phyloP scores from a whole-genome alignment of 1,284 basidiomycete species.

The Agroathelia rolfsii region DNA sequence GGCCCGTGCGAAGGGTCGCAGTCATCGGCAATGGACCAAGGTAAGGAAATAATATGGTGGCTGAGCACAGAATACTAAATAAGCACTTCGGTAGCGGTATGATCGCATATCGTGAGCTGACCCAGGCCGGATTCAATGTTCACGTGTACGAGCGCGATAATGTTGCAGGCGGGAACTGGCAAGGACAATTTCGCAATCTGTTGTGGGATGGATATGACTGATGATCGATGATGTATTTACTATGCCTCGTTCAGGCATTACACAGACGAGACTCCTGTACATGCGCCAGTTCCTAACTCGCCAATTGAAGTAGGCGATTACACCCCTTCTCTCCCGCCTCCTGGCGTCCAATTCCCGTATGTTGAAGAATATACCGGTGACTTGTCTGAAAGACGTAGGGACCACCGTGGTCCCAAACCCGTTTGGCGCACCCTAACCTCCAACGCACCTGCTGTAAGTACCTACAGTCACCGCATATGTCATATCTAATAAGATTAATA shows the following conservation, averaged over 20 bases:
- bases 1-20: constrained; percentile 27
- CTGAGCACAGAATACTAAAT: background rate
- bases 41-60: constrained; percentile 18
- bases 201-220: too few relatives aligned
- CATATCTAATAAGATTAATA: constrained; percentile 1
- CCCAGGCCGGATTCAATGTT: constrained; percentile 27
- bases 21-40: constrained; percentile 30
- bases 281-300: constrained; percentile 30
- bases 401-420: constrained; percentile 29
- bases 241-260: too few relatives aligned
- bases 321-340: constrained; percentile 26
- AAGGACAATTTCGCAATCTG: too few relatives aligned
- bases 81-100: constrained; percentile 19
- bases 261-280: constrained; percentile 25
- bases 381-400: constrained; percentile 13
- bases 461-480: background rate
- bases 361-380: constrained; percentile 23
- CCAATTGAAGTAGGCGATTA: constrained; percentile 30
- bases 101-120: constrained; percentile 26
- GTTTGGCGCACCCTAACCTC: constrained; percentile 31
- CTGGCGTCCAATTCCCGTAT: constrained; percentile 21
- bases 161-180: constrained; percentile 35
- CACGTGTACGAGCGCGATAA: constrained; percentile 34
- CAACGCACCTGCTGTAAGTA: constrained; percentile 31
- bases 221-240: too few relatives aligned